phyloP scores from a whole-genome alignment of 768 basidiomycete genomes.

The Lactarius indigo region DNA sequence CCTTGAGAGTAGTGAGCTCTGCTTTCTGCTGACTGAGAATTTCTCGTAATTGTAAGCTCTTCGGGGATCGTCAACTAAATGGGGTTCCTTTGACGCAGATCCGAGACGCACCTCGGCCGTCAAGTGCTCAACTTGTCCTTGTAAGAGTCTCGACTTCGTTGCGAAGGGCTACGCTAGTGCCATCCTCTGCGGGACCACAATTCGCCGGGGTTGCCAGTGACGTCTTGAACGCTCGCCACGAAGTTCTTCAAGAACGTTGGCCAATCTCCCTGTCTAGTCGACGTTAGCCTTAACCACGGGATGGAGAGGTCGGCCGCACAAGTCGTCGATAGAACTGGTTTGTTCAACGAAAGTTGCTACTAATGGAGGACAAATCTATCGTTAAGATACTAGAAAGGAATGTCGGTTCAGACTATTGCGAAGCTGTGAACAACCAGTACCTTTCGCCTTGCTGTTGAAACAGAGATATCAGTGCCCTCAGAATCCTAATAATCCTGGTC shows the following conservation, averaged over 20 bases:
- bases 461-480: conserved; percentile 53
- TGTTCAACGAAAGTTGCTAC: conserved; percentile 18
- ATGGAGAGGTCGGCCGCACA: conserved; percentile 1
- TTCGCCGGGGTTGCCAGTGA: conserved; percentile 64
- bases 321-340: conserved; percentile 10
- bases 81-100: not conserved
- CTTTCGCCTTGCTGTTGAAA: conserved; percentile 56
- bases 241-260: conserved; percentile 56
- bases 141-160: conserved; percentile 64
- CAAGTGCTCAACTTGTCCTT: conserved; percentile 57
- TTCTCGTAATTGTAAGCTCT: conserved; percentile 51
- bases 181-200: conserved; percentile 37
- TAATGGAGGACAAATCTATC: not conserved
- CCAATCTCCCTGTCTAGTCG: conserved; percentile 64
- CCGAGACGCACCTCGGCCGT: conserved; percentile 56
- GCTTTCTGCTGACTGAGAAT: conserved; percentile 62
- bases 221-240: conserved; percentile 54
- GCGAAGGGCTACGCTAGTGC: conserved; percentile 42
- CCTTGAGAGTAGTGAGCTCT: conserved; percentile 62
- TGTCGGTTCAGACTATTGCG: not conserved
- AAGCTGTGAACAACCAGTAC: conserved; percentile 35
- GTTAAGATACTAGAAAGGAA: not conserved
- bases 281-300: conserved; percentile 8
- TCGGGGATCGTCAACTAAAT: not conserved
- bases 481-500: conserved; percentile 56